Base-by-base conservation (phyloP, 2,329 filamentous ascomycete genomes). In the Diaporthe sp. region DNA sequence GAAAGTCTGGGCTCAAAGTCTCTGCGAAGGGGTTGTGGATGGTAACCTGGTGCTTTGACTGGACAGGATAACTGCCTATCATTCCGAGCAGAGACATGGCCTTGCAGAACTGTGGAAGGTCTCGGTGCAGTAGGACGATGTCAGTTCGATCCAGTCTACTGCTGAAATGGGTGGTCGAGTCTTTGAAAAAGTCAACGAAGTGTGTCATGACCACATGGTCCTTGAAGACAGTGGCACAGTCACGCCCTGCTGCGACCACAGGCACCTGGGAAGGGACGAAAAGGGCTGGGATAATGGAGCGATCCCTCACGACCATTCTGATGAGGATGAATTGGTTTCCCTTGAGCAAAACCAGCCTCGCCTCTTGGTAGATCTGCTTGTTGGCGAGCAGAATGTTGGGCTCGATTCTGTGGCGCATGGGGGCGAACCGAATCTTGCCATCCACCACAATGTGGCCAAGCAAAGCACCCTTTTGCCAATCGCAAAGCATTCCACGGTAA, bases 231-330 rank as follows among this genome's bases (percentile, higher is more conserved):
- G 6, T 4, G 3, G 19, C 46, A 3, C 2, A 25, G 1, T 39
- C 19, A 13, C 5, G 46, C 7, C 8, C 8, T 3, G 62, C 34
- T 15, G 44, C 7, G 44, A 68, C 44, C 5, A 68, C 3, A 6
- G 44, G 13, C 2, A 68, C 19, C 31, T 68, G 12, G 9, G 10
- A 39, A 5, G 12, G 44, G 7, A 15, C 1, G 19, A 68, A 51
- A 9, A n/a, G 15, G 5, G 17, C 8, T 0, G 1, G 0, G 10
- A 51, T 5, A 12, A 19, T 9, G 6, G 1, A 2, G 61, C 1
- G 13, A 19, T 28, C 8, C 1, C 44, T n/a, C 2, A 34, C 12
- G 8, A 0, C 13, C 12, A 68, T 53, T 1, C 2, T 25, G 31
- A 68, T 6, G 10, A 10, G 22, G 22, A 68, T 4, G 5, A 68